These are phyloP conservation scores for Gossypium ekmanianum DNA, from an alignment of 345 rosid genomes.

Conservation along the genomic window DNA sequence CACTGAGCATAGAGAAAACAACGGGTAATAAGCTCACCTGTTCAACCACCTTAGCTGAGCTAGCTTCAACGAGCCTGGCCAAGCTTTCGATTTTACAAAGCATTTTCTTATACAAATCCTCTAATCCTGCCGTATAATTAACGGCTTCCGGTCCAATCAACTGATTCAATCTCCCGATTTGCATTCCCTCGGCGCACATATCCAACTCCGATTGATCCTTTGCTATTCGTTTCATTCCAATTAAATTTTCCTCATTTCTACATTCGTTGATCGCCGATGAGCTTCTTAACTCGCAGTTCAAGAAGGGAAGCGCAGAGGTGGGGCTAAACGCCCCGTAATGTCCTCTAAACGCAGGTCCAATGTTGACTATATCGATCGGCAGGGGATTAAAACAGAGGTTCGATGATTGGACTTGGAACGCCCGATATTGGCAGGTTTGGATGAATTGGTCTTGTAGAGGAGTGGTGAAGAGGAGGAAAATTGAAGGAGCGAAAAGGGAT, in stretches of 20 bases:
- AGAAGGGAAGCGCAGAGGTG: conserved; percentile 47
- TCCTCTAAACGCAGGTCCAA: conserved; percentile 77
- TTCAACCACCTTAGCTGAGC: conserved; percentile 55
- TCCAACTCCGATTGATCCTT: conserved; percentile 52
- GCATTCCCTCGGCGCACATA: conserved; percentile 51
- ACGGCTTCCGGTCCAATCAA: conserved; percentile 65
- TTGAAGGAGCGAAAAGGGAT: neutral
- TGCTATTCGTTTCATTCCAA: conserved; percentile 31
- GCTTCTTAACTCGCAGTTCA: conserved; percentile 48
- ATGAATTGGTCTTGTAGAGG: conserved; percentile 49
- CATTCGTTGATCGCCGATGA: conserved; percentile 53
- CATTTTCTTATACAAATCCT: conserved; percentile 78
- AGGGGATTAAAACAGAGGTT: conserved; percentile 44
- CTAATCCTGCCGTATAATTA: conserved; percentile 47
- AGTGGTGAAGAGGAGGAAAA: conserved; percentile 65
- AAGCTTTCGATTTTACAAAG: conserved; percentile 54
- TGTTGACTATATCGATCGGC: conserved; percentile 64
- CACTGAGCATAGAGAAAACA: neutral
- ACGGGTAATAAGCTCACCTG: conserved; percentile 39
- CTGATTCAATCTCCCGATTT: conserved; percentile 43
- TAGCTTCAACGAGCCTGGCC: conserved; percentile 63
- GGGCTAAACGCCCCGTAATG: conserved; percentile 69
- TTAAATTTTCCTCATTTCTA: conserved; percentile 32
- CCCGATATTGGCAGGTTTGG: conserved; percentile 88
- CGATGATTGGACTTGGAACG: conserved; percentile 47